phyloP scores from a whole-genome alignment of 2,329 filamentous ascomycete species.

The Ramichloridium luteum region DNA sequence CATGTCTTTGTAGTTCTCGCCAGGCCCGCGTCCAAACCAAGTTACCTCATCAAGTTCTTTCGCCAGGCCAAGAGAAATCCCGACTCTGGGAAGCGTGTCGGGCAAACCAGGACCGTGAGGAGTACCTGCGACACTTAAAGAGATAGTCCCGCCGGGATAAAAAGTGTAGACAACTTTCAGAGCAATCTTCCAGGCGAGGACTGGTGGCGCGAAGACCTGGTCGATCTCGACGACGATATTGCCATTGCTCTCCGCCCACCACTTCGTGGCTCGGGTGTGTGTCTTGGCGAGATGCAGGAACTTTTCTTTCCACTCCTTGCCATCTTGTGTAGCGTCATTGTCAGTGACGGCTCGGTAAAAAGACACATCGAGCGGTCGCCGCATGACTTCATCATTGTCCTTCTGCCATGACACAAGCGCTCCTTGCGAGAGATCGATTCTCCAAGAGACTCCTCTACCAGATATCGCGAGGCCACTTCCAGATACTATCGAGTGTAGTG shows the following conservation, averaged over 20 bases:
- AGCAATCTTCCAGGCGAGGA: conserved; percentile 46
- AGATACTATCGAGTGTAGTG: conserved; percentile 37
- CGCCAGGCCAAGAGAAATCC: conserved; percentile 44
- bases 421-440: conserved; percentile 13
- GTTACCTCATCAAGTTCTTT: conserved; percentile 35
- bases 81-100: conserved; percentile 47
- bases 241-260: conserved; percentile 7
- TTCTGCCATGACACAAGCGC: conserved; percentile 17
- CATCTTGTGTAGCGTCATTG: conserved; percentile 46
- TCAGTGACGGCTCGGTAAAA: conserved; percentile 56
- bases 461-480: conserved; percentile 38
- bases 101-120: conserved; percentile 36
- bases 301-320: conserved; percentile 43
- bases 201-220: conserved; percentile 37
- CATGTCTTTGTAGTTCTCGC: conserved; percentile 55
- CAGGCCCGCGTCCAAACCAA: conserved; percentile 54
- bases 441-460: no score
- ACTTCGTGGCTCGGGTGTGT: conserved; percentile 12
- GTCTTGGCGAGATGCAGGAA: conserved; percentile 12
- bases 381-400: conserved; percentile 11
- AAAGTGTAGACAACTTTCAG: conserved; percentile 42
- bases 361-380: conserved; percentile 11
- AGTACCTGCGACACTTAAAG: conserved; percentile 30
- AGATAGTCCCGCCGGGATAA: conserved; percentile 31
- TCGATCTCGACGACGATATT: conserved; percentile 9